A percentile compares a stretch with the other conserved stretches of the same genome.
Conservation (phyloP, 2,329 filamentous ascomycete species). For the Lasiodiplodia hormozganensis region DNA sequence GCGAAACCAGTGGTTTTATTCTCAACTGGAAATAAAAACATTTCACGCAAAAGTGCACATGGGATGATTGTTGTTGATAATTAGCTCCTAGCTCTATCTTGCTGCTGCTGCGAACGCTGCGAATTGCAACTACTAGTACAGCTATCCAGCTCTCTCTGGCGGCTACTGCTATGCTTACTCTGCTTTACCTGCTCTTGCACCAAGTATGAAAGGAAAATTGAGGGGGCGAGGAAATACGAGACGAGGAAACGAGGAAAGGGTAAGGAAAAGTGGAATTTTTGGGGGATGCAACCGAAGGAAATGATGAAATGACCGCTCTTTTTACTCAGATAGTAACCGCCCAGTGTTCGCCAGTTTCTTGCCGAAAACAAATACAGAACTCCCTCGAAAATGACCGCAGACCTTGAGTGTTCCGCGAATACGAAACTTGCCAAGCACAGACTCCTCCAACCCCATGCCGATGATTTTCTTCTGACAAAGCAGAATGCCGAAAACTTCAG, state of each 20-base stretch:
- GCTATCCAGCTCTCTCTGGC: background rate
- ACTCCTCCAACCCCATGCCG: slow-evolving; percentile 27
- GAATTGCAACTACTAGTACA: slow-evolving; percentile 22
- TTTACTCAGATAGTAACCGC: slow-evolving; percentile 22
- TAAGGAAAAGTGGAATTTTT: slow-evolving; percentile 6
- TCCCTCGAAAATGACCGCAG: slow-evolving; percentile 26
- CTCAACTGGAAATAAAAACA: no score
- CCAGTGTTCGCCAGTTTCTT: slow-evolving; percentile 22
- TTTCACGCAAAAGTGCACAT: background rate
- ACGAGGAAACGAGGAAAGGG: background rate
- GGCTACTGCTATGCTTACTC: background rate
- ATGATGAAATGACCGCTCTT: slow-evolving; percentile 22
- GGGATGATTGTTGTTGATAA: slow-evolving; percentile 4
- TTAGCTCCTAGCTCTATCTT: slow-evolving; percentile 24
- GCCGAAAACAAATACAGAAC: slow-evolving; percentile 11
- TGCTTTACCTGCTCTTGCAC: background rate
- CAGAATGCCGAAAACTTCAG: slow-evolving; percentile 26
- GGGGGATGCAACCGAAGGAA: slow-evolving; percentile 12
- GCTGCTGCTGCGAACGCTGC: slow-evolving; percentile 25
- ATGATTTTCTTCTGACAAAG: slow-evolving; percentile 28
- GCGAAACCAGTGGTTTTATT: no score
- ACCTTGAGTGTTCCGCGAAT: slow-evolving; percentile 10
- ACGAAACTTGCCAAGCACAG: slow-evolving; percentile 21
- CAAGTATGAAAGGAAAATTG: background rate
- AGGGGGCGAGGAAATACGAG: background rate